phyloP scores from a whole-genome alignment of 257 asterid species.

The Capsicum rhomboideum region DNA sequence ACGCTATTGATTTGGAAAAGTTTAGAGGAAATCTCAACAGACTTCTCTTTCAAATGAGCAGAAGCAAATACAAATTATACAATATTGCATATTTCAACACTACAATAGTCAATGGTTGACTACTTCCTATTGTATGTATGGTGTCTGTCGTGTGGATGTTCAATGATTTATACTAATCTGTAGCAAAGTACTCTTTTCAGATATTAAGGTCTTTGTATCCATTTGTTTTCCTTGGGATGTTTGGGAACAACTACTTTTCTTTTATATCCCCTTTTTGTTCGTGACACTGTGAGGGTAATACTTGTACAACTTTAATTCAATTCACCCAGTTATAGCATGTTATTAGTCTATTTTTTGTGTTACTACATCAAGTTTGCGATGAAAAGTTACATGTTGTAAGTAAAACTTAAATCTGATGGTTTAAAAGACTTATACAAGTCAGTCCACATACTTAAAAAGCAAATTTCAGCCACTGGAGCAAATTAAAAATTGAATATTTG shows the following conservation, averaged over 20 bases:
- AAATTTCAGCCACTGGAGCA: too few species aligned
- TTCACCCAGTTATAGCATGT: neutral
- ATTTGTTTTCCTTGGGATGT: neutral
- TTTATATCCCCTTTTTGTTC: neutral
- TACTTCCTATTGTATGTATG: neutral
- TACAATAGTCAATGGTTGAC: too few species aligned
- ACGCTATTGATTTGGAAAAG: too few species aligned
- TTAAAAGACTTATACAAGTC: neutral
- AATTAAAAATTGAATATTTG: too few species aligned
- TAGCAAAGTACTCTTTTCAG: neutral
- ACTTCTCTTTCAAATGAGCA: too few species aligned
- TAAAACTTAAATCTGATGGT: neutral
- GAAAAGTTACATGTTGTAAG: neutral
- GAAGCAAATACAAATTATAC: too few species aligned
- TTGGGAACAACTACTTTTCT: neutral
- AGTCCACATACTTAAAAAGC: too few species aligned
- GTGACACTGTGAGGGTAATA: neutral
- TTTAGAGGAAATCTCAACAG: too few species aligned
- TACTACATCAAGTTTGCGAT: neutral
- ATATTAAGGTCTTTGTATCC: neutral
- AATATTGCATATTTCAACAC: too few species aligned
- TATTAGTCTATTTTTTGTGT: neutral
- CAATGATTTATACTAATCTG: neutral
- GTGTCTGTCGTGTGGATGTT: neutral
- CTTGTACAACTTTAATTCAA: neutral